Base-by-base conservation (phyloP, 495 filamentous ascomycete genomes). In the Trichoderma erinaceum region DNA sequence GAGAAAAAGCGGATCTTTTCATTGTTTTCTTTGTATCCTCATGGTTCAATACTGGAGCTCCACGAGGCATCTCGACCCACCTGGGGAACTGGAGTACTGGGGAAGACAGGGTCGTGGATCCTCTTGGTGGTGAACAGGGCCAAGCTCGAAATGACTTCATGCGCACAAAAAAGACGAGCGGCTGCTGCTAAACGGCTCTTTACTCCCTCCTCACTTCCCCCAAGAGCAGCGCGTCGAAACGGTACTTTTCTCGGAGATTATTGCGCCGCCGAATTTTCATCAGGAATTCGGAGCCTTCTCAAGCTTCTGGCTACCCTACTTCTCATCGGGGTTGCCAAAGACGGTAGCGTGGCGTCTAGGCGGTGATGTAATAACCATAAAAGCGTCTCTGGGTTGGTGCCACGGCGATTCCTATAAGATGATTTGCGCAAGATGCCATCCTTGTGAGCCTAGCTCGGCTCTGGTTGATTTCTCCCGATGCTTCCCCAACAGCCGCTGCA, bases 181-280 rank as follows among this genome's bases (percentile, higher is more conserved):
- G 11, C 56, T 21, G 13, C 56, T 61, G 56, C 56, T 61, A 61
- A 61, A 61, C 56, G 56, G 56, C 27, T 61, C 12, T 61, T 52
- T 61, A 5, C n/a, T 16, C 27, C 27, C 25, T 27, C 50, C 50
- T 2, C n/a, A 56, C 50, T 25, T n/a, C 1, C 3, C 13, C n/a
- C 8, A 16, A 48, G 12, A 15, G 35, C 5, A 2, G 3, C 3
- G 35, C 35, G 8, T 38, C 35, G 8, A 38, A 38, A 7, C 35
- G 35, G 35, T 10, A 6, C 8, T 38, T 38, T 35, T 38, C 8
- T 38, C 35, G 35, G 35, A 38, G 35, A 38, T 7, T 38, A 38
- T 38, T 38, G 4, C 35, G 35, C 35, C 12, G 43, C 43, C 12
- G 43, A 16, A 18, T 2, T 18, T 2, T 46, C 43, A 38, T 46